phyloP scores from a whole-genome alignment of 495 filamentous ascomycete species.

The Tuber microsphaerosporum region DNA sequence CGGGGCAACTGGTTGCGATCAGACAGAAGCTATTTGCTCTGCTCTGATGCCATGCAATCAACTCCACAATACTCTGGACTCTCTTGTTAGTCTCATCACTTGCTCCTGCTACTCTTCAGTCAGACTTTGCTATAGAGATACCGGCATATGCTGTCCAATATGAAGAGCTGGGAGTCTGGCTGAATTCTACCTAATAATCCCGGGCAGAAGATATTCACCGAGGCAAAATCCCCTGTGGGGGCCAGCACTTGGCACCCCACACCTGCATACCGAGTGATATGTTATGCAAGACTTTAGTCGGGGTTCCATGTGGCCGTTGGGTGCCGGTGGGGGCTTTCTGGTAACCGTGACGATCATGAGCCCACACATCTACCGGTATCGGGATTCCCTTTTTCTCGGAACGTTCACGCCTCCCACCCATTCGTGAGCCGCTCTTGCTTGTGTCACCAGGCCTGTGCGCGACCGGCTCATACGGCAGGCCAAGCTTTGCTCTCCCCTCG shows the following conservation, averaged over 20 bases:
- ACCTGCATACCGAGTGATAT: neutral
- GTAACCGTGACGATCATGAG: too few species aligned
- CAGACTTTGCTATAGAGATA: neutral
- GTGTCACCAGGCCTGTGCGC: neutral
- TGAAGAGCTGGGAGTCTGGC: neutral
- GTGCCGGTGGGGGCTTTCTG: too few species aligned
- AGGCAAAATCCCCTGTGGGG: too few species aligned
- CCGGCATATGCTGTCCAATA: neutral
- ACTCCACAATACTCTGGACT: neutral
- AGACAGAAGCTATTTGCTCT: neutral
- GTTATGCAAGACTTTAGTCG: neutral
- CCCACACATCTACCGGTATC: neutral
- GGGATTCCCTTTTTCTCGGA: neutral
- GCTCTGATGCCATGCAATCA: neutral
- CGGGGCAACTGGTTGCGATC: neutral
- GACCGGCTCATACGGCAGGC: neutral
- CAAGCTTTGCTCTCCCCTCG: neutral
- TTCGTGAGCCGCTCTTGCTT: too few species aligned
- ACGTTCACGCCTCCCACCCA: neutral
- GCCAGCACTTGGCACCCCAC: neutral
- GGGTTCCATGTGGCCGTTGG: too few species aligned
- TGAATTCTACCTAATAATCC: neutral
- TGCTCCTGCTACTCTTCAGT: neutral
- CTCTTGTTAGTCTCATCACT: neutral
- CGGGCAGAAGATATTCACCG: neutral